Evolutionary conservation across 208 protist species (phyloP), one percentile per base, ranked within the genome.

Genomic region (Trypanosoma brucei): DNA sequence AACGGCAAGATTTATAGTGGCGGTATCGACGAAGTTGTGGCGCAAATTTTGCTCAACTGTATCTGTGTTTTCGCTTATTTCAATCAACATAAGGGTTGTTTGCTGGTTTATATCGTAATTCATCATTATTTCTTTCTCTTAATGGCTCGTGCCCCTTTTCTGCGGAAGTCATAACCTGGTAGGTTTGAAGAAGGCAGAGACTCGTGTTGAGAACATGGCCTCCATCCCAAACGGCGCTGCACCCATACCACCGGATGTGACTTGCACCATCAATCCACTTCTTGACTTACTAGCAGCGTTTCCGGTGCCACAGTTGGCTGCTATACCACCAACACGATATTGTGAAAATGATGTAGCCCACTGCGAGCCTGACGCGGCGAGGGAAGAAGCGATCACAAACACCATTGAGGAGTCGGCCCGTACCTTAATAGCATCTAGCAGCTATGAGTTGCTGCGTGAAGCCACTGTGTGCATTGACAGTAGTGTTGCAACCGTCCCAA

Each of bases 221-320:
- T 73, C 55, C n/a, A 40, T 31, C 14, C 38, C 46, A 4, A 40
- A 50, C 53, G 42, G 48, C 38, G 53, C 39, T 2, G 68, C 55
- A 1, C 68, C 61, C 9, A 5, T 59, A 6, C 68, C 68, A 40
- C 61, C 61, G 34, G 68, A 63, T 5, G 35, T 73, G 4, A 59
- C n/a, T 36, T 30, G 39, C 38, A 33, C 48, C 33, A 61, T 57
- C 7, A 60, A 73, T 42, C 55, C 68, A 14, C 42, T 67, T 34
- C 44, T 73, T 33, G 55, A 66, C 36, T 48, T 73, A 30, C 38
- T 73, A 35, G 33, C 59, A n/a, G 59, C 68, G 13, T 73, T 73
- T 45, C 68, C 68, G 30, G 37, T 63, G 30, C 68, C 68, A 33
- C 59, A 73, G 49, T 38, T 73, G 9, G 45, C 63, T 37, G 31